A percentile compares a stretch with the other conserved stretches of the same genome.
These are phyloP conservation scores for Xylariaceae sp. DNA, from an alignment of 2,329 filamentous ascomycete genomes.

Conservation along the genomic window DNA sequence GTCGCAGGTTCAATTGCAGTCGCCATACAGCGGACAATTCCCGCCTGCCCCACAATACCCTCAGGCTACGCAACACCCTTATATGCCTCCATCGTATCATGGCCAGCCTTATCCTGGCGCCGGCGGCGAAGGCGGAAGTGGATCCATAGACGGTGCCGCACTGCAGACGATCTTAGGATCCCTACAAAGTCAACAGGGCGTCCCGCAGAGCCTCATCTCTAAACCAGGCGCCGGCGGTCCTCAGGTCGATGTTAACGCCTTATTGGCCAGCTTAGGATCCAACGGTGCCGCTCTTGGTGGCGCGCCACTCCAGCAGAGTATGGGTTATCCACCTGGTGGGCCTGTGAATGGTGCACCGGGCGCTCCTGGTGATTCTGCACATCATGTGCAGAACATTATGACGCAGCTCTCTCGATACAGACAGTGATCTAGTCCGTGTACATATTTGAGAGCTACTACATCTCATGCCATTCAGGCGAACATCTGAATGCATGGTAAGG, in stretches of 20 bases:
- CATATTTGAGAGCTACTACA: neutral
- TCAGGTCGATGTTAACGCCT: constrained; percentile 28
- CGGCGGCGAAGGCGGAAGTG: constrained; percentile 14
- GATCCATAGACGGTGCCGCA: constrained; percentile 37
- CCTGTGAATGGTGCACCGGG: constrained; percentile 30
- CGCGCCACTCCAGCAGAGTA: constrained; percentile 28
- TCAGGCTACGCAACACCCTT: constrained; percentile 34
- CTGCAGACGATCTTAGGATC: constrained; percentile 40
- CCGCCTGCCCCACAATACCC: constrained; percentile 34
- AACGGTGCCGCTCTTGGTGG: constrained; percentile 32
- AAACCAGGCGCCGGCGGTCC: constrained; percentile 37
- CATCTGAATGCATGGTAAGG: neutral
- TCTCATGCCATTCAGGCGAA: neutral
- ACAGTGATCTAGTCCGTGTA: constrained; percentile 44
- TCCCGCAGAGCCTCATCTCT: constrained; percentile 19
- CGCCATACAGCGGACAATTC: constrained; percentile 34
- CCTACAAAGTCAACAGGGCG: constrained; percentile 34
- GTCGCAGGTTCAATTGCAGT: constrained; percentile 38
- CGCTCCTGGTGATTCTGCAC: constrained; percentile 43
- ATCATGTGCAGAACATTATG: constrained; percentile 74
- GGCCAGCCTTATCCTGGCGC: constrained; percentile 25
- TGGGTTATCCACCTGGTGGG: constrained; percentile 35
- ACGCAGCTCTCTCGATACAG: constrained; percentile 69
- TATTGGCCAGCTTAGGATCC: constrained; percentile 35
- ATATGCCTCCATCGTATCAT: constrained; percentile 31